Conservation (phyloP, 176 grass and related monocot genomes). For the Hordeum marinum region DNA sequence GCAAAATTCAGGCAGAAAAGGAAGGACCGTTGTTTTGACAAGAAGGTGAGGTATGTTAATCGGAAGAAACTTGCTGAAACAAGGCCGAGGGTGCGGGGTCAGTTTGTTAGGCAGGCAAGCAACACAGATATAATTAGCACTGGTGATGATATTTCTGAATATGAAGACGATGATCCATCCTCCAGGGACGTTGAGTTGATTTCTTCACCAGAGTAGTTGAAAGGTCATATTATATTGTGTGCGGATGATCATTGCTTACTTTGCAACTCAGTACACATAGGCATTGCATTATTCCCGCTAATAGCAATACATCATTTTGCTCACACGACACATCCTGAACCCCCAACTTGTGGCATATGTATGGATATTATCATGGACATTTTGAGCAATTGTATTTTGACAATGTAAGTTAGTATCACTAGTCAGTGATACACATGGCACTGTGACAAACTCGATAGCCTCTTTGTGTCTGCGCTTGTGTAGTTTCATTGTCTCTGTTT, state of each 20-base stretch:
- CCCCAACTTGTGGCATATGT: background rate
- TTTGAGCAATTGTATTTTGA: constrained; percentile 21
- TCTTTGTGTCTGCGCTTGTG: background rate
- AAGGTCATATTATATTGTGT: constrained; percentile 20
- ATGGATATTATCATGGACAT: constrained; percentile 19
- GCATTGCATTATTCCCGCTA: background rate
- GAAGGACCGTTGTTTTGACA: constrained; percentile 90
- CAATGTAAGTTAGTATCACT: constrained; percentile 18
- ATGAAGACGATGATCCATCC: constrained; percentile 60
- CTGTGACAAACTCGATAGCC: background rate
- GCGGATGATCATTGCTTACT: constrained; percentile 26
- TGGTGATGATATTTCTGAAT: constrained; percentile 72
- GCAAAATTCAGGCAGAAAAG: constrained; percentile 95
- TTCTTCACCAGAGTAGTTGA: constrained; percentile 60
- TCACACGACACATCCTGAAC: background rate
- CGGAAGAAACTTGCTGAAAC: constrained; percentile 81
- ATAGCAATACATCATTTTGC: constrained; percentile 1
- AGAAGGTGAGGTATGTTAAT: constrained; percentile 94
- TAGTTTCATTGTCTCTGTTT: background rate
- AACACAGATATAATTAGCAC: constrained; percentile 56
- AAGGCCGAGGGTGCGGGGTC: constrained; percentile 78
- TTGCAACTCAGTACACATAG: constrained; percentile 16
- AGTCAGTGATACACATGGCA: background rate
- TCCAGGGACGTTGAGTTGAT: constrained; percentile 59
- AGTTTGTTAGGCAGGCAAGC: constrained; percentile 77